Evolutionary conservation across 1,284 basidiomycete genomes (phyloP).

Genomic region (Meira nashicola): DNA sequence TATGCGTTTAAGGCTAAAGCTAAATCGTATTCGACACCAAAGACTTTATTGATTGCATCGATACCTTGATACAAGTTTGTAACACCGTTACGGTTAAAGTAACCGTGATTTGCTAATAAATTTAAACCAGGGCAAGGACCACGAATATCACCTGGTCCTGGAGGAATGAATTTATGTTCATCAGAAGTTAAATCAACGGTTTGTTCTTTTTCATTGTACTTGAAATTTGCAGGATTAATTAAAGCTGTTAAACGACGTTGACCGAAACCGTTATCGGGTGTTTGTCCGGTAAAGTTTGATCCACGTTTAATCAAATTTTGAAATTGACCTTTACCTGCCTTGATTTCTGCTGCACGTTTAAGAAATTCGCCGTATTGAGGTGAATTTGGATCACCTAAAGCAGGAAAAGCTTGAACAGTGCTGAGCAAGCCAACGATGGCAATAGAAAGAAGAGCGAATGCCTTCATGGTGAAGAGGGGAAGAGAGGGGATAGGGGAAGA

Average conservation of each 20-base stretch:
- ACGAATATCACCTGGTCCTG: constrained; percentile 32
- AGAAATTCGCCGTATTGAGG: constrained; percentile 26
- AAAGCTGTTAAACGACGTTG: constrained; percentile 23
- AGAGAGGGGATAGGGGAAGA: no score
- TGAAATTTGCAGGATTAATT: constrained; percentile 30
- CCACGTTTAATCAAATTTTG: constrained; percentile 8
- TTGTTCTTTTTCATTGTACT: constrained; percentile 30
- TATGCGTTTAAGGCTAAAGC: constrained; percentile 29
- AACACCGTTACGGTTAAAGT: constrained; percentile 33
- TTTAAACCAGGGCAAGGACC: constrained; percentile 32
- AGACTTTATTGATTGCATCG: constrained; percentile 32
- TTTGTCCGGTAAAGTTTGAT: constrained; percentile 1
- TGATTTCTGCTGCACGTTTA: constrained; percentile 23
- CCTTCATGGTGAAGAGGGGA: no score
- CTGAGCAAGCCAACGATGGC: constrained; percentile 1
- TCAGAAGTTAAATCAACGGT: constrained; percentile 27
- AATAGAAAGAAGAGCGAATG: no score
- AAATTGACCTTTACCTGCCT: constrained; percentile 17
- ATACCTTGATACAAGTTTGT: constrained; percentile 28
- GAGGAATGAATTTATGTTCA: constrained; percentile 35
- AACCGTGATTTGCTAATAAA: constrained; percentile 34
- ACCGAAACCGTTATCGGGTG: constrained; percentile 14
- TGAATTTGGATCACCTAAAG: constrained; percentile 18
- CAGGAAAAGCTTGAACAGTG: constrained; percentile 24
- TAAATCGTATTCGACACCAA: constrained; percentile 28